Base-by-base conservation (phyloP, 2,329 filamentous ascomycete species). In the Cytospora piceicola region DNA sequence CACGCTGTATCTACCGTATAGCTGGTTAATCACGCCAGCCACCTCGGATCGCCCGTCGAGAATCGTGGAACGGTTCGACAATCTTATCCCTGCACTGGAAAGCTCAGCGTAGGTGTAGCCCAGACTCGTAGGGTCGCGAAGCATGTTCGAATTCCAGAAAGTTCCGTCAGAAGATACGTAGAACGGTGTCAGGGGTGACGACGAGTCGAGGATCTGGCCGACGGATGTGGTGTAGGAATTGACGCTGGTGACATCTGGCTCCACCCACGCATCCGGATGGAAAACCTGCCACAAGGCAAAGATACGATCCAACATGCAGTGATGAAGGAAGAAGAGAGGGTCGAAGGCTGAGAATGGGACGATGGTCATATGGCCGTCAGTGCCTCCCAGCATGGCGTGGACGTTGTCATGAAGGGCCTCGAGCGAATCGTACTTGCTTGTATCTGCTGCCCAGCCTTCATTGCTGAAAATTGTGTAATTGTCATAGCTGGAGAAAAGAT, bases 221-320 rank as follows among this genome's bases (percentile, higher is more conserved):
- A 79, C 77, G 1, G 80, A 72, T 8, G 83, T 85, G 0, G 86
- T 89, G 71, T 86, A 93, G 1, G 88, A 90, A 15, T 82, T 81
- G 46, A 82, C 83, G n/a, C 76, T 78, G 60, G 81, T 85, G 8
- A 78, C 70, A 67, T 85, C 82, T 0, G 88, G 83, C 27, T 81
- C 77, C 6, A 93, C 84, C 78, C 88, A 94, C 32, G 84, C 84
- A 24, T 86, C 79, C 0, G 90, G 90, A 69, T 95, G 85, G 17
- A 95, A 76, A 0, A 83, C 80, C 77, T 95, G 91, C 91, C 91
- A 95, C 67, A 96, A 84, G 36, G 91, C 86, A 68, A 93, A 86
- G 32, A 91, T 76, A 3, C 92, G 86, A 72, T 96, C 92, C 9
- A 93, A 84, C 76, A 91, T 93, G 68, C 82, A 80, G 71, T 94